Conservation (phyloP, 208 protist genomes). For the Herpetomonas muscarum region DNA sequence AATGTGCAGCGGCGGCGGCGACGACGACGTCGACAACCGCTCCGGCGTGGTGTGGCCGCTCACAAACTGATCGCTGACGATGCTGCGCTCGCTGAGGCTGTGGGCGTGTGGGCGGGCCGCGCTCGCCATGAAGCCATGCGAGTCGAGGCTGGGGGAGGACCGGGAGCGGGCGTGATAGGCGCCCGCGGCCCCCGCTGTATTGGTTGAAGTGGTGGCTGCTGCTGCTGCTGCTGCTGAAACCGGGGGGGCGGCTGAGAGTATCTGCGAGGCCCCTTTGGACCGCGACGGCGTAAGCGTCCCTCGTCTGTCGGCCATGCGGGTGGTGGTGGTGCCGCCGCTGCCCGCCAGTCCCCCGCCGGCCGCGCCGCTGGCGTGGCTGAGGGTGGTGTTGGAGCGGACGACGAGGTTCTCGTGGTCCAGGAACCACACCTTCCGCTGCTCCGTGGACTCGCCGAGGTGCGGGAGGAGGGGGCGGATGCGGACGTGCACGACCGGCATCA, state of each 20-base stretch:
- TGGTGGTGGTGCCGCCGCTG: conserved; percentile 2
- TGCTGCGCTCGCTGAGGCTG: neutral
- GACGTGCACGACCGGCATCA: conserved; percentile 72
- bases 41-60: neutral
- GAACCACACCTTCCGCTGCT: conserved; percentile 62
- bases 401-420: conserved; percentile 81
- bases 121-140: neutral
- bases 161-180: neutral
- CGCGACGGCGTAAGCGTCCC: conserved; percentile 10
- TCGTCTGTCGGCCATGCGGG: conserved; percentile 7
- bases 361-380: neutral
- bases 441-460: conserved; percentile 51
- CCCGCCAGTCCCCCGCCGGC: neutral
- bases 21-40: neutral
- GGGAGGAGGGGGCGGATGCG: conserved; percentile 68
- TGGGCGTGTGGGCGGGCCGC: neutral
- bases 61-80: neutral
- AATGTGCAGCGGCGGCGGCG: neutral
- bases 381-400: conserved; percentile 22
- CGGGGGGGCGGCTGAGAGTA: neutral
- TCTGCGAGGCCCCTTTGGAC: neutral
- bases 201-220: conserved; percentile 13
- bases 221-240: conserved; percentile 9
- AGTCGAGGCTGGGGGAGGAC: neutral
- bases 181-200: conserved; percentile 1